Evolutionary conservation across 2,329 filamentous ascomycete species (phyloP).

Genomic region (Metarhizium album): DNA sequence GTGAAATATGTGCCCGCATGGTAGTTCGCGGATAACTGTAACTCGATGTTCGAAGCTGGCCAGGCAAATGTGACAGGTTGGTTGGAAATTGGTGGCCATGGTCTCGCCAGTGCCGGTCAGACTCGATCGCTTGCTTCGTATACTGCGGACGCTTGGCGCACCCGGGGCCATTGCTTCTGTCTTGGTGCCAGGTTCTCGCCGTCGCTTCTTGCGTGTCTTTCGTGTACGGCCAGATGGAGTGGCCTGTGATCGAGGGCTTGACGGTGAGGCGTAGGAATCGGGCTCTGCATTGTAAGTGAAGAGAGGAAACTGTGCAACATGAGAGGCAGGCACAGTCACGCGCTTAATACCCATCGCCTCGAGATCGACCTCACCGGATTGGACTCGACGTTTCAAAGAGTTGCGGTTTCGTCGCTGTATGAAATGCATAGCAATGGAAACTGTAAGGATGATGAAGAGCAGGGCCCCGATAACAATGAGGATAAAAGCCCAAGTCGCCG

Average conservation of each 20-base stretch:
- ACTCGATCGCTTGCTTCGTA: slow-evolving; percentile 28
- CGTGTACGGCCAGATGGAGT: slow-evolving; percentile 17
- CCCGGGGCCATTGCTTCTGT: slow-evolving; percentile 14
- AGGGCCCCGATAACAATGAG: slow-evolving; percentile 62
- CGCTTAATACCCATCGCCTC: slow-evolving; percentile 79
- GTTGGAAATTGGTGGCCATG: slow-evolving; percentile 54
- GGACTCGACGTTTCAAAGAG: slow-evolving; percentile 58
- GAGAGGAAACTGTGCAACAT: slow-evolving; percentile 65
- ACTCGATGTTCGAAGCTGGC: slow-evolving; percentile 62
- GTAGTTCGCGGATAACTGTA: slow-evolving; percentile 71
- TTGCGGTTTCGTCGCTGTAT: slow-evolving; percentile 62
- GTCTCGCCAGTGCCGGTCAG: slow-evolving; percentile 24
- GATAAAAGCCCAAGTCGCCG: slow-evolving; percentile 73
- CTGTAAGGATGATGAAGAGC: slow-evolving; percentile 53
- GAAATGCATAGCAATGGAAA: slow-evolving; percentile 64
- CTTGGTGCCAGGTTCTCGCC: slow-evolving; percentile 18
- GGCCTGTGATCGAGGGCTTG: slow-evolving; percentile 13
- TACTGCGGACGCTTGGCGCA: slow-evolving; percentile 14
- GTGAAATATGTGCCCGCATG: slow-evolving; percentile 90
- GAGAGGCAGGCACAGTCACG: slow-evolving; percentile 60
- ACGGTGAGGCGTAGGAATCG: slow-evolving; percentile 27
- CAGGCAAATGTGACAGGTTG: slow-evolving; percentile 82
- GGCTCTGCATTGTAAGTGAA: slow-evolving; percentile 61
- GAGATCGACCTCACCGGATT: slow-evolving; percentile 71
- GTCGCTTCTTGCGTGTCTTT: slow-evolving; percentile 20